phyloP scores from a whole-genome alignment of 1,284 basidiomycete genomes.

The Ceratobasidium sp. region DNA sequence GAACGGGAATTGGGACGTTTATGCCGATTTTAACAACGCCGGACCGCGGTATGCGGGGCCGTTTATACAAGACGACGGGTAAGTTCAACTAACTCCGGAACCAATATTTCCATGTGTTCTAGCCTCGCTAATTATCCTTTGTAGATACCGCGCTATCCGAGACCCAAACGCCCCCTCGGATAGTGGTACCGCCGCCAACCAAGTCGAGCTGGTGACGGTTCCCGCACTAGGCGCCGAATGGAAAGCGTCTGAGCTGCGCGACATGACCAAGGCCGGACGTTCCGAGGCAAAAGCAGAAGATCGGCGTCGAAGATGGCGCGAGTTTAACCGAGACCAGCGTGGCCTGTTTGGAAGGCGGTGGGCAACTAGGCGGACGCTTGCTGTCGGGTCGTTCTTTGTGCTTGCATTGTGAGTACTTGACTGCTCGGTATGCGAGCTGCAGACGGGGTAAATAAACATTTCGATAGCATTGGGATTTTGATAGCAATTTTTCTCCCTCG shows the following conservation, averaged over 20 bases:
- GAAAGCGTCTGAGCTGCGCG: constrained; percentile 78
- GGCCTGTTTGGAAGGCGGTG: constrained; percentile 79
- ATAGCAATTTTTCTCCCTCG: constrained; percentile 84
- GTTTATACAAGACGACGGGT: constrained; percentile 59
- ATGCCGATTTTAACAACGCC: constrained; percentile 90
- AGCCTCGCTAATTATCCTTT: background rate
- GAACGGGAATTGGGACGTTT: constrained; percentile 75
- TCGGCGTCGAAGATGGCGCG: constrained; percentile 70
- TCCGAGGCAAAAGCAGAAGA: constrained; percentile 70
- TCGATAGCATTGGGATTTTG: constrained; percentile 73
- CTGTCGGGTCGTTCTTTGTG: constrained; percentile 74
- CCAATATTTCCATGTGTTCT: background rate
- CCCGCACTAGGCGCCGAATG: constrained; percentile 90
- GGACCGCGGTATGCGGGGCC: constrained; percentile 76
- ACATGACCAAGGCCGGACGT: constrained; percentile 77
- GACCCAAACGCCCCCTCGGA: constrained; percentile 24
- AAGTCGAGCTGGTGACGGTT: constrained; percentile 86
- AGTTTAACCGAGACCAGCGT: constrained; percentile 78
- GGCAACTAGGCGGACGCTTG: constrained; percentile 77
- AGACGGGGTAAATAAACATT: background rate
- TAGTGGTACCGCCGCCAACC: constrained; percentile 34
- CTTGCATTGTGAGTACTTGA: constrained; percentile 71
- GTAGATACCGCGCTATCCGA: constrained; percentile 54
- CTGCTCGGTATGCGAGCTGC: constrained; percentile 17
- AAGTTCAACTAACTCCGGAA: constrained; percentile 51